Conservation (phyloP, 106 monocot genomes). For the Allium fistulosum region DNA sequence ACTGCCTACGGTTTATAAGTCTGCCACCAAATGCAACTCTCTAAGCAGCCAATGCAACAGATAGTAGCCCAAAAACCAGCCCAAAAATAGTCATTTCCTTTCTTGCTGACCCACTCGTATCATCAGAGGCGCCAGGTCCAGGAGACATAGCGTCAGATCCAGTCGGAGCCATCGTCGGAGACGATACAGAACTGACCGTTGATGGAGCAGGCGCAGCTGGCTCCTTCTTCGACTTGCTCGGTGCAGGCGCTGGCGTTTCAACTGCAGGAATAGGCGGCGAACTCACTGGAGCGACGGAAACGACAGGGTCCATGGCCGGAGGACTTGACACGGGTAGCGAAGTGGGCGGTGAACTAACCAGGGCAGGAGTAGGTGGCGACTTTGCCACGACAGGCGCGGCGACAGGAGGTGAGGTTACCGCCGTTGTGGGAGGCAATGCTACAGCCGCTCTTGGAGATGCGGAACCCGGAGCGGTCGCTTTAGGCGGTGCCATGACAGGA, state of each 20-base stretch:
- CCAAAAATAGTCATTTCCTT: no score
- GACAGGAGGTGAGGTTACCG: background rate
- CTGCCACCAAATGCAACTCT: no score
- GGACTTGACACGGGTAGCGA: background rate
- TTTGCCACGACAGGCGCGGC: background rate
- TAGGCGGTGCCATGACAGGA: no score
- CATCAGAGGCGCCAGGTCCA: background rate
- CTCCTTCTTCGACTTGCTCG: background rate
- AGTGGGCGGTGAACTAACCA: background rate
- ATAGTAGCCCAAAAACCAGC: no score
- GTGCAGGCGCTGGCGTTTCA: background rate
- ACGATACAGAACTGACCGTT: background rate
- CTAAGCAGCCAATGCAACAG: no score
- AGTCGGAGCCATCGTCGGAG: background rate
- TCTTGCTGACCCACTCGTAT: background rate
- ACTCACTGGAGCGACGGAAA: background rate
- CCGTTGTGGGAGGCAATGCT: background rate
- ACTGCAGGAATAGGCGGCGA: background rate
- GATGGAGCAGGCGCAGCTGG: background rate
- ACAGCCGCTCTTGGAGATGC: background rate
- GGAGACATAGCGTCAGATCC: background rate
- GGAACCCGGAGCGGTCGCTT: background rate
- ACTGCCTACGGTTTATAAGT: no score
- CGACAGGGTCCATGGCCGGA: background rate
- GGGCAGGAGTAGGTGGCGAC: background rate